phyloP scores from a whole-genome alignment of 306 rosid species.

The Gynostemma pentaphyllum region DNA sequence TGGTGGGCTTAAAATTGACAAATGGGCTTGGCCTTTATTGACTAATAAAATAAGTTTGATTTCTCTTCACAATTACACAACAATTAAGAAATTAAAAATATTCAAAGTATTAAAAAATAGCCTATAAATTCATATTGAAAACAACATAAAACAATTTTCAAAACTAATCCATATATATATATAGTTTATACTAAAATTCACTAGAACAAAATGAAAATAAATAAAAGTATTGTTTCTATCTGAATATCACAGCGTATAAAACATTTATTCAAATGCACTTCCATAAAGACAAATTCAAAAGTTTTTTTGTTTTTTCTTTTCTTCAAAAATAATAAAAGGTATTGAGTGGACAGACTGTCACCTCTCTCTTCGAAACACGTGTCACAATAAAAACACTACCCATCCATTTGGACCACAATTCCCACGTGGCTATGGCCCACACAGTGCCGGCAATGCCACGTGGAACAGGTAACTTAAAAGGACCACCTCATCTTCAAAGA shows the following conservation, averaged over 20 bases:
- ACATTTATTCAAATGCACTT: neutral
- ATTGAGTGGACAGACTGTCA: constrained; percentile 35
- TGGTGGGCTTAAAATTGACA: too few species aligned
- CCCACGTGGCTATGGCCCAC: constrained; percentile 61
- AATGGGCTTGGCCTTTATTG: too few species aligned
- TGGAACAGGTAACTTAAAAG: constrained; percentile 24
- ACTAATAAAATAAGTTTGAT: too few species aligned
- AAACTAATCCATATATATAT: too few species aligned
- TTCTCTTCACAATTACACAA: too few species aligned
- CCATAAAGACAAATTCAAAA: constrained; percentile 2
- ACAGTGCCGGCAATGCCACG: constrained; percentile 32
- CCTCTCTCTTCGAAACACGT: constrained; percentile 26
- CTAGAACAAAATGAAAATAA: neutral
- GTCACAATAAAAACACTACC: constrained; percentile 1
- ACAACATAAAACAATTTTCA: too few species aligned
- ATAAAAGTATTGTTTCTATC: neutral
- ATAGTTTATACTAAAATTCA: too few species aligned
- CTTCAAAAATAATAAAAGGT: neutral
- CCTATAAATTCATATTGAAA: too few species aligned
- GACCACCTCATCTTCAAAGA: constrained; percentile 37
- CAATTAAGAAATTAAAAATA: too few species aligned
- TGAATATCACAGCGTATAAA: neutral
- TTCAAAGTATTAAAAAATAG: too few species aligned
- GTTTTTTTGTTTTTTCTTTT: neutral
- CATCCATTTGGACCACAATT: constrained; percentile 4